Conservation (phyloP, 108 stramenopile species). For the Cyclotella atomus region DNA sequence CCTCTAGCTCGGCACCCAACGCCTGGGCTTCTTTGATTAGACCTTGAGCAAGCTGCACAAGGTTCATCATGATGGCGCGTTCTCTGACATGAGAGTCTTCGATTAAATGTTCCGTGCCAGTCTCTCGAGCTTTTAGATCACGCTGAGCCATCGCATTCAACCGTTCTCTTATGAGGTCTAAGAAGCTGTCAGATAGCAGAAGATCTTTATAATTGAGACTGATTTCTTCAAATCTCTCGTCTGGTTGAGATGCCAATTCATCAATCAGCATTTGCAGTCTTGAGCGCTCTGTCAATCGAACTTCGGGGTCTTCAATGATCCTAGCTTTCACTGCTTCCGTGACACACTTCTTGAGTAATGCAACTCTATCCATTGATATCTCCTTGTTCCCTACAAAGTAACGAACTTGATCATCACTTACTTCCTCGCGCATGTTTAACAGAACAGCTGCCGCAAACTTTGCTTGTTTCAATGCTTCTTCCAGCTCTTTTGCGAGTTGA, state of each 20-base stretch:
- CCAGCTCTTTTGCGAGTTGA: conserved; percentile 65
- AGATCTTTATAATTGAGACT: conserved; percentile 82
- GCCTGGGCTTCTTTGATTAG: conserved; percentile 82
- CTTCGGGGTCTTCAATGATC: conserved; percentile 72
- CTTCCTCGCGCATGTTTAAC: conserved; percentile 55
- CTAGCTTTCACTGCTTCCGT: conserved; percentile 72
- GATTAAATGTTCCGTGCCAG: conserved; percentile 41
- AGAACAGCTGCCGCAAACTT: conserved; percentile 79
- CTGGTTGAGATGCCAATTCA: conserved; percentile 80
- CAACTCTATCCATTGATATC: conserved; percentile 60
- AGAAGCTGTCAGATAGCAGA: conserved; percentile 83
- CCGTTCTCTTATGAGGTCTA: conserved; percentile 64
- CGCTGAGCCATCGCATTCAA: conserved; percentile 70
- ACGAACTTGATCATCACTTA: conserved; percentile 15
- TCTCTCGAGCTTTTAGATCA: conserved; percentile 62
- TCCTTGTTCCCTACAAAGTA: conserved; percentile 73
- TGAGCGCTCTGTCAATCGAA: conserved; percentile 59
- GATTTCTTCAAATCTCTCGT: conserved; percentile 80
- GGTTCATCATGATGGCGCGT: conserved; percentile 69
- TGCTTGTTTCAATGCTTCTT: conserved; percentile 76
- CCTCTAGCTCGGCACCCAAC: conserved; percentile 82
- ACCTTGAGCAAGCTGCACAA: conserved; percentile 72
- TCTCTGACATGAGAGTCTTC: conserved; percentile 58
- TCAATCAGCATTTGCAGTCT: conserved; percentile 77
- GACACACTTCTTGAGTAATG: conserved; percentile 62